phyloP scores from a whole-genome alignment of 2,329 filamentous ascomycete genomes.

The Fusarium protoensiforme region DNA sequence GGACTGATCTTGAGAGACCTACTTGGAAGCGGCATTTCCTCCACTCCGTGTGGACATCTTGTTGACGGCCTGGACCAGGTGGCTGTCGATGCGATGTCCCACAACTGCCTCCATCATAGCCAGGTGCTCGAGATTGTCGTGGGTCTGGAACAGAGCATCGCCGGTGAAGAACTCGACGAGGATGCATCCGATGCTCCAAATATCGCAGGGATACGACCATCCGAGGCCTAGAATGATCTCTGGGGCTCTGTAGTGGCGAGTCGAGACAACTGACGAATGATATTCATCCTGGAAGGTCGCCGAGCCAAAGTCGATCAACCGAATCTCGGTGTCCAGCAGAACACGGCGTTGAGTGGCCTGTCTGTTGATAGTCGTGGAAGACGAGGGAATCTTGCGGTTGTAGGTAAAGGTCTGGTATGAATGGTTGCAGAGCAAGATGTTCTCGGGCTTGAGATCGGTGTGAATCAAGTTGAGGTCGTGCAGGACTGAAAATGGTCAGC shows the following conservation, averaged over 20 bases:
- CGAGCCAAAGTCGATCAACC: slow-evolving; percentile 77
- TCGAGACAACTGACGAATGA: slow-evolving; percentile 77
- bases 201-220: slow-evolving; percentile 78
- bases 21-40: slow-evolving; percentile 74
- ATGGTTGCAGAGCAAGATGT: slow-evolving; percentile 74
- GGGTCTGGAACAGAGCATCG: slow-evolving; percentile 77
- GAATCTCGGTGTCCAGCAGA: slow-evolving; percentile 75
- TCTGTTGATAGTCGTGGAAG: slow-evolving; percentile 68
- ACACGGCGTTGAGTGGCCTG: slow-evolving; percentile 73
- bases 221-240: slow-evolving; percentile 78
- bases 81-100: slow-evolving; percentile 66
- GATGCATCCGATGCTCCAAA: slow-evolving; percentile 80
- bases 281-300: slow-evolving; percentile 80
- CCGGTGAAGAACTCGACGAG: slow-evolving; percentile 79
- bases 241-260: slow-evolving; percentile 75
- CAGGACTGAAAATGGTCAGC: slow-evolving; percentile 69
- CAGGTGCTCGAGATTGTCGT: slow-evolving; percentile 77
- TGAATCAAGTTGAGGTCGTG: slow-evolving; percentile 98
- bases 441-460: slow-evolving; percentile 80
- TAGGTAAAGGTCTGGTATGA: slow-evolving; percentile 78
- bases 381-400: slow-evolving; percentile 75
- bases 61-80: slow-evolving; percentile 62
- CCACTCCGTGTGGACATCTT: slow-evolving; percentile 67
- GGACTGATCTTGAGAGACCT: slow-evolving; percentile 39
- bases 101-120: slow-evolving; percentile 82